phyloP scores from a whole-genome alignment of 768 basidiomycete genomes.

The Hypholoma fasciculare region DNA sequence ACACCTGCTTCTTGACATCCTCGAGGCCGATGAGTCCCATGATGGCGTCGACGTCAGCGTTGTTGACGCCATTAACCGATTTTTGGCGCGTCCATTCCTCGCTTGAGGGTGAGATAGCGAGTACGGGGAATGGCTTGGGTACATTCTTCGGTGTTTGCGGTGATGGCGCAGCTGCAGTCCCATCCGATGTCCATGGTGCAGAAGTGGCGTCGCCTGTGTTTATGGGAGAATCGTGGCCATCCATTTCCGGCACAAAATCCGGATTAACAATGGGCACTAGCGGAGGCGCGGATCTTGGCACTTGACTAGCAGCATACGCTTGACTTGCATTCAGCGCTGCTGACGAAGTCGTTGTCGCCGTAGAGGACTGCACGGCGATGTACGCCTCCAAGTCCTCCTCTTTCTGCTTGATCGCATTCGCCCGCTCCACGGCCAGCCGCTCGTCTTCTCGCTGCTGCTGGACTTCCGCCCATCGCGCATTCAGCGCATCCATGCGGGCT shows the following conservation, averaged over 20 bases:
- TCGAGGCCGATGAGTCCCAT: constrained; percentile 75
- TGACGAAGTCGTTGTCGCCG: not conserved
- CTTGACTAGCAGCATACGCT: too few relatives aligned
- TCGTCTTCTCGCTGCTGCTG: constrained; percentile 34
- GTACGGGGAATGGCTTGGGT: constrained; percentile 3
- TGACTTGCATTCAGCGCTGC: not conserved
- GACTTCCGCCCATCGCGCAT: constrained; percentile 38
- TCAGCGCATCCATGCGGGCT: constrained; percentile 38
- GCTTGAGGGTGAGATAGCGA: constrained; percentile 34
- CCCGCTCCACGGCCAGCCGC: constrained; percentile 35
- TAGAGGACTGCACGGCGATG: not conserved
- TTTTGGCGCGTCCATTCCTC: constrained; percentile 62
- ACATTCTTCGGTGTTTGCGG: not conserved
- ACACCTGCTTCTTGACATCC: constrained; percentile 57
- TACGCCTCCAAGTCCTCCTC: constrained; percentile 38
- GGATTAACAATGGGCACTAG: too few relatives aligned
- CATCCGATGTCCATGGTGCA: too few relatives aligned
- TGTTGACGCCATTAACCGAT: constrained; percentile 47
- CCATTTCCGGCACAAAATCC: too few relatives aligned
- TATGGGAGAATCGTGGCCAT: too few relatives aligned
- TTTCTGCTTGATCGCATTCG: constrained; percentile 40
- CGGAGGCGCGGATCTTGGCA: too few relatives aligned
- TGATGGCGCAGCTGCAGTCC: too few relatives aligned
- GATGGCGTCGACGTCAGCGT: constrained; percentile 58
- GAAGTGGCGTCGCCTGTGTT: too few relatives aligned